A percentile compares a stretch with the other conserved stretches of the same genome.
Conservation (phyloP, 2,329 filamentous ascomycete species). For the Neurospora sp. region DNA sequence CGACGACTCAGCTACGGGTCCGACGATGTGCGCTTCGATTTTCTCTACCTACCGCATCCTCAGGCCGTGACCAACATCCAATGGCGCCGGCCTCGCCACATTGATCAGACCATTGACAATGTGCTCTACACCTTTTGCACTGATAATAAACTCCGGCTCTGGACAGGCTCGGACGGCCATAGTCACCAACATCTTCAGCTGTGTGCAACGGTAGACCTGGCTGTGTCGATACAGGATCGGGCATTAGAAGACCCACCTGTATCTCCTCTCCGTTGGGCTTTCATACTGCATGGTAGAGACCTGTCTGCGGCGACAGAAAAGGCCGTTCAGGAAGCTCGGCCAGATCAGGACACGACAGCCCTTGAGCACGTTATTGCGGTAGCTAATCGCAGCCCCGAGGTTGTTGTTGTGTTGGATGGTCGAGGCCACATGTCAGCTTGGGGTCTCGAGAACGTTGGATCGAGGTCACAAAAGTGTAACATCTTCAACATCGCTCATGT, state of each 20-base stretch:
- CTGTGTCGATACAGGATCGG: conserved; percentile 52
- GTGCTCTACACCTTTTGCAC: conserved; percentile 82
- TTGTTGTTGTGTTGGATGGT: conserved; percentile 79
- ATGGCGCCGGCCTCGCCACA: conserved; percentile 72
- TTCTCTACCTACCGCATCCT: conserved; percentile 82
- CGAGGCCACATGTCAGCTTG: conserved; percentile 81
- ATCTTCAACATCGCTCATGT: conserved; percentile 84
- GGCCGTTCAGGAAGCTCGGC: conserved; percentile 54
- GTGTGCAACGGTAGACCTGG: conserved; percentile 72
- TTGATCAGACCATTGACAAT: conserved; percentile 72
- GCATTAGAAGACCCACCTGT: conserved; percentile 12
- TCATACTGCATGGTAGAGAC: conserved; percentile 74
- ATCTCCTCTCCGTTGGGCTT: conserved; percentile 52
- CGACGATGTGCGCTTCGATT: conserved; percentile 78
- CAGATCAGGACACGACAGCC: conserved; percentile 55
- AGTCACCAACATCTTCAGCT: conserved; percentile 63
- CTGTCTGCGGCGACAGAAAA: conserved; percentile 69
- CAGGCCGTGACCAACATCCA: conserved; percentile 68
- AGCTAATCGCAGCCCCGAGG: conserved; percentile 74
- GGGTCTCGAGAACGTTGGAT: conserved; percentile 80
- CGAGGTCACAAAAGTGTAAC: conserved; percentile 53
- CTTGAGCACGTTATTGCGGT: conserved; percentile 79
- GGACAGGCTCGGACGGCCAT: conserved; percentile 67
- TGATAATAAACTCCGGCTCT: conserved; percentile 72
- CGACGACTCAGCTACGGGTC: conserved; percentile 73